Evolutionary conservation across 2,329 filamentous ascomycete genomes (phyloP), one percentile per base, ranked within the genome.

Genomic region (Fusarium continuum): DNA sequence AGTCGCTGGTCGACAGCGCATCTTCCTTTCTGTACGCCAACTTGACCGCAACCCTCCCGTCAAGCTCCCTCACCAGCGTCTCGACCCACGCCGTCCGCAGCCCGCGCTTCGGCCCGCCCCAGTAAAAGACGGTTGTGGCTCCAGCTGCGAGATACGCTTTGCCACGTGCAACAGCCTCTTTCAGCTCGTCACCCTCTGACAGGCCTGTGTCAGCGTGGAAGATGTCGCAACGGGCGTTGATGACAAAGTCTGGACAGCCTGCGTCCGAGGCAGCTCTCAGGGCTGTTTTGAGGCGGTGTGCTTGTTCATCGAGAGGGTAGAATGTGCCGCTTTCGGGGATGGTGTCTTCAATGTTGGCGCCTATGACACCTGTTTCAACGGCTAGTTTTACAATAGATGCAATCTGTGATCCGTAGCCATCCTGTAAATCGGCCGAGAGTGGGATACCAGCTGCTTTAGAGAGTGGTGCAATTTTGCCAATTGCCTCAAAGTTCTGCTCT

Each of bases 61-160:
- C 77, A 39, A 87, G 78, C 39, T 78, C 82, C 47, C 74, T 70
- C 3, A 81, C 82, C 61, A 87, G 67, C 35, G 67, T 72, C 68
- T 76, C 70, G 3, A 85, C 78, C 70, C 86, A 84, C 0, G 75
- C 77, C 11, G 71, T 76, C 11, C 75, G 75, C 11, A 85, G 68
- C 34, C 83, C 73, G 13, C 78, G 70, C 29, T 73, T 73, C 0
- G 75, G 66, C 3, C 76, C 83, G 13, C 85, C 85, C 85, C 84
- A 88, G 46, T 87, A 84, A 74, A 88, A 88, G 0, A 86, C 79
- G 1, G 82, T 87, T 11, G 79, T 83, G 0, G 86, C 86, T 0
- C 86, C 86, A 3, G 84, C 84, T 1, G 77, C 80, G 4, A 88
- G 74, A 68, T 83, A 88, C n/a, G 80, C 81, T 54, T 79, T 82